phyloP scores from a whole-genome alignment of 2,329 filamentous ascomycete genomes.

The Sarocladiaceae sp. region DNA sequence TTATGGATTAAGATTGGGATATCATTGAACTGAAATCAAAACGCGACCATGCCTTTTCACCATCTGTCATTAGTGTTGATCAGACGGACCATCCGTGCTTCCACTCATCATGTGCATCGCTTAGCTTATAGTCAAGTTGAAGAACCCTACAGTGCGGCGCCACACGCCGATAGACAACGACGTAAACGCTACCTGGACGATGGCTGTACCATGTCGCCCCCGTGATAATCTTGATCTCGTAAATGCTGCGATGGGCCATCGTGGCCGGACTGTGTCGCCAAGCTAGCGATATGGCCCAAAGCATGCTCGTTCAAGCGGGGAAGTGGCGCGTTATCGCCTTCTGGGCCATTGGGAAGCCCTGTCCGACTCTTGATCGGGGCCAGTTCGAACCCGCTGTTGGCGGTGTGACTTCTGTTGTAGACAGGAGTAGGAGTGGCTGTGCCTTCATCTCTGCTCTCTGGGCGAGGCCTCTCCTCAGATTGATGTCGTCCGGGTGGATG shows the following conservation, averaged over 20 bases:
- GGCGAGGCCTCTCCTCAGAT: neutral
- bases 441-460: neutral
- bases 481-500: neutral
- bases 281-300: neutral
- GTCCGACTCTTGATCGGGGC: constrained; percentile 11
- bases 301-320: neutral
- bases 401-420: neutral
- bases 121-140: too few species aligned
- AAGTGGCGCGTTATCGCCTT: neutral
- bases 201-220: neutral
- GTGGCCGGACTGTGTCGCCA: neutral
- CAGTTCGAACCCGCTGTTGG: constrained; percentile 7
- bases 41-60: too few species aligned
- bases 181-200: neutral
- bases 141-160: too few species aligned
- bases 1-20: too few species aligned
- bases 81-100: too few species aligned
- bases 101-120: too few species aligned
- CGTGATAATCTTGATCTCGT: neutral
- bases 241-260: neutral
- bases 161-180: too few species aligned
- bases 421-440: neutral
- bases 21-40: too few species aligned
- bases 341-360: constrained; percentile 1
- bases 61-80: too few species aligned